phyloP scores from a whole-genome alignment of 305 asterid genomes.

The Andrographis paniculata region DNA sequence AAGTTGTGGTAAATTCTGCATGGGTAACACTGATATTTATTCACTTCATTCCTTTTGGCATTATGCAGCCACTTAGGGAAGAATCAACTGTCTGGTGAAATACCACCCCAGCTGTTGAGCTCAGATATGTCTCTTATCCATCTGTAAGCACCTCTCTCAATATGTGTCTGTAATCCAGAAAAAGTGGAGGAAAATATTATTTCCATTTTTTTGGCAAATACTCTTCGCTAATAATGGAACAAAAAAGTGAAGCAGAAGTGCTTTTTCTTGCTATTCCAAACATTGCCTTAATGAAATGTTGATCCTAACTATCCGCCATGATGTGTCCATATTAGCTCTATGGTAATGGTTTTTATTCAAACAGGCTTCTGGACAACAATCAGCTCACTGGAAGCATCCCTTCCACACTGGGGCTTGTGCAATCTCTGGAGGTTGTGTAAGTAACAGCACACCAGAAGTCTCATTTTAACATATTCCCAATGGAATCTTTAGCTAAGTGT shows the following conservation, averaged over 20 bases:
- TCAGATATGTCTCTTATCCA: constrained; percentile 54
- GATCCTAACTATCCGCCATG: not conserved
- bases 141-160: constrained; percentile 41
- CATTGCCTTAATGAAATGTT: not conserved
- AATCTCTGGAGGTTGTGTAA: constrained; percentile 69
- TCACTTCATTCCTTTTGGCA: not conserved
- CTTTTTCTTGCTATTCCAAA: too few relatives aligned
- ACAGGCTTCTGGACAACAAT: constrained; percentile 78
- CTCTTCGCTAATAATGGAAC: too few relatives aligned
- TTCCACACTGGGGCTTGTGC: constrained; percentile 52
- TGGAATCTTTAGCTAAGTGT: not conserved
- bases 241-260: too few relatives aligned
- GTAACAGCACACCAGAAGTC: constrained; percentile 22
- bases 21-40: not conserved
- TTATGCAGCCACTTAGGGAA: constrained; percentile 74
- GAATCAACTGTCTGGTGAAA: constrained; percentile 60
- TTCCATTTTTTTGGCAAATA: too few relatives aligned
- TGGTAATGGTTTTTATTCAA: constrained; percentile 15
- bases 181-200: not conserved
- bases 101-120: constrained; percentile 59
- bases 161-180: not conserved
- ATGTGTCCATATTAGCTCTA: not conserved
- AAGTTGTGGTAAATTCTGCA: not conserved
- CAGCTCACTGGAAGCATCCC: constrained; percentile 60
- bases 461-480: constrained; percentile 1